Evolutionary conservation across 2,329 filamentous ascomycete species (phyloP), one percentile per base, ranked within the genome.

Genomic region (Sphaerulina populicola): DNA sequence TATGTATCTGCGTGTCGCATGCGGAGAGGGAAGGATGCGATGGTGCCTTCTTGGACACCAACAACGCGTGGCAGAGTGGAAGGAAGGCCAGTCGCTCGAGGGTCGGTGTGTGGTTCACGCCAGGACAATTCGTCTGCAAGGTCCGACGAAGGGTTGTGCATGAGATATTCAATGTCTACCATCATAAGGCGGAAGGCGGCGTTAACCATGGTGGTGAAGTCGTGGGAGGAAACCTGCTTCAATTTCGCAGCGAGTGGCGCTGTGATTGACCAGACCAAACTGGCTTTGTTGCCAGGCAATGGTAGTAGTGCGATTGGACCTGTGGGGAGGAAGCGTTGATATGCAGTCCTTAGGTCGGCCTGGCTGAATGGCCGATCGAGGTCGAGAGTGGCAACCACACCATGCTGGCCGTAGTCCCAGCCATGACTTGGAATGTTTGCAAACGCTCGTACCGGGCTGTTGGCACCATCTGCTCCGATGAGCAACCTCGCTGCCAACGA

Each of bases 1-100:
- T 98, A 98, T 1, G 87, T 88, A 64, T 94, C 87, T n/a, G 91
- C 90, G 67, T 98, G 93, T 27, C 90, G 83, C 73, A 97, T 77
- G 64, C 85, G 87, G 14, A 98, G 78, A 0, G 93, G 93, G 70
- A 98, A 98, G 0, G 87, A 90, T 1, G 93, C 91, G 11, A 94
- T 75, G 14, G 81, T 88, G 60, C 83, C 83, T 47, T 85, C 77
- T 67, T 97, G 90, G 1, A 96, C 82, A 21, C 75, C 79, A 1
- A 79, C 72, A 12, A 87, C 82, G 6, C 73, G 68, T 57, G 85
- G 82, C 53, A 68, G 62, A 6, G 12, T 75, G 1, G 42, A 18
- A 68, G 31, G 76, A 66, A 7, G 73, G 66, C 64, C 64, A 18
- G 64, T 64, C 4, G 59, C 52, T 18, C 50, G 23, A 36, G 80